These are phyloP conservation scores for Acer negundo DNA, from an alignment of 345 rosid genomes.

Conservation along the genomic window DNA sequence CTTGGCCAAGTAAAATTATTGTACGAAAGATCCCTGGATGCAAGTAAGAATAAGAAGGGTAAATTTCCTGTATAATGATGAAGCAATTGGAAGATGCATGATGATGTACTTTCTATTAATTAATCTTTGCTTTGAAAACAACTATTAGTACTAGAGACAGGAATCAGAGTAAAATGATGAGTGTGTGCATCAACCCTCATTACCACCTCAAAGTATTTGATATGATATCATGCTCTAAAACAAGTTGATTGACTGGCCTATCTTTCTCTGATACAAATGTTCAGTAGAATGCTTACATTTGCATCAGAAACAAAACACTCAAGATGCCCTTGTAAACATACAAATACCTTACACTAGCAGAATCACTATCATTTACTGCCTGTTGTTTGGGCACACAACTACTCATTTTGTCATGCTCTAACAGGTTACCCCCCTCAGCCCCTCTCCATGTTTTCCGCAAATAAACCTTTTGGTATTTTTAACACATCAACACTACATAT, in stretches of 20 bases:
- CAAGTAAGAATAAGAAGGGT: slow-evolving; percentile 11
- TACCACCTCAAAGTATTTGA: background rate
- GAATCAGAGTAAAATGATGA: background rate
- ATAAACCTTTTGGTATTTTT: too few species aligned
- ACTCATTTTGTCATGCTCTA: too few species aligned
- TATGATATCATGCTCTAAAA: background rate
- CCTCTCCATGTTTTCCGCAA: too few species aligned
- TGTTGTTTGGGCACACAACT: too few species aligned
- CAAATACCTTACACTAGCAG: too few species aligned
- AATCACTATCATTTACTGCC: too few species aligned
- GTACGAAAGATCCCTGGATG: slow-evolving; percentile 43
- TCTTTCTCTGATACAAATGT: background rate
- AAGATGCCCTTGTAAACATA: too few species aligned
- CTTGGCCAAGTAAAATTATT: slow-evolving; percentile 31
- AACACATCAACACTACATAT: background rate
- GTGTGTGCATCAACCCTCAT: background rate
- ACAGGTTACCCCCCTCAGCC: too few species aligned
- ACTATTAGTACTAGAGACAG: background rate
- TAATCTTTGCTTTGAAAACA: background rate
- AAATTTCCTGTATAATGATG: slow-evolving; percentile 1
- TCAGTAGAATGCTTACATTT: too few species aligned
- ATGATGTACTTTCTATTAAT: background rate
- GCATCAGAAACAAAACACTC: too few species aligned
- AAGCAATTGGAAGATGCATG: background rate
- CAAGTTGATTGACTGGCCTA: background rate